Evolutionary conservation across 371 early-diverging fungal species (phyloP).

Genomic region (Smittium culicis): DNA sequence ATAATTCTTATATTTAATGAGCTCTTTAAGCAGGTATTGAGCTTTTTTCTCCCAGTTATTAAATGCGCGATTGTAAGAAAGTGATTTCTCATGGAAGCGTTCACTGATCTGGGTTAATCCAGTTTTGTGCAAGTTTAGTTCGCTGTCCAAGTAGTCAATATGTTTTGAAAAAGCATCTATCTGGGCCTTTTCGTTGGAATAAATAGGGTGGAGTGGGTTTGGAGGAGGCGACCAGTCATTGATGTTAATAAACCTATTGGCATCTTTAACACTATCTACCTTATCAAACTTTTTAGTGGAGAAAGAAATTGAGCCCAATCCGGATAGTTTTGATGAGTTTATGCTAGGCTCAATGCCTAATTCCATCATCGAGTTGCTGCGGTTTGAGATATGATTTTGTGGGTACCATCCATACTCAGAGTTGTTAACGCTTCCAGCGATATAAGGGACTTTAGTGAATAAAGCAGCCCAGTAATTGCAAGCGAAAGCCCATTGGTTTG

Average conservation of each 20-base stretch:
- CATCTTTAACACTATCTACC: conserved; percentile 18
- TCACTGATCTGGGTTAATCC: conserved; percentile 27
- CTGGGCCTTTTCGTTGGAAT: conserved; percentile 28
- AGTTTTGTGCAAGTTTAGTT: conserved; percentile 31
- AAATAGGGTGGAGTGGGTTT: conserved; percentile 29
- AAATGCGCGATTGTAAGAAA: conserved; percentile 48
- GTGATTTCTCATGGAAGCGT: conserved; percentile 41
- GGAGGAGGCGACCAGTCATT: conserved; percentile 32
- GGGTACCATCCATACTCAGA: conserved; percentile 83
- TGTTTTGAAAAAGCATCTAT: conserved; percentile 29
- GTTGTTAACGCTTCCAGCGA: conserved; percentile 65
- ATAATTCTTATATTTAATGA: conserved; percentile 79
- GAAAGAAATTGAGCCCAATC: neutral
- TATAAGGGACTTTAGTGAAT: conserved; percentile 63
- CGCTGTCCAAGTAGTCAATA: conserved; percentile 31
- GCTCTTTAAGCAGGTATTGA: conserved; percentile 67
- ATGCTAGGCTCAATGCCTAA: neutral
- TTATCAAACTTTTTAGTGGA: conserved; percentile 1
- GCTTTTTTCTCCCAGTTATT: conserved; percentile 78
- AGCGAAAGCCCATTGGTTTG: conserved; percentile 65
- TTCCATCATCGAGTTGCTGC: conserved; percentile 17
- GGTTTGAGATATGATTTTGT: conserved; percentile 29
- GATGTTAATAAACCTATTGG: conserved; percentile 21
- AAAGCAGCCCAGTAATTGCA: conserved; percentile 89
- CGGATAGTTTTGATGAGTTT: neutral